Evolutionary conservation across 2,329 filamentous ascomycete genomes (phyloP).

Genomic region (Fusarium nisikadoi): DNA sequence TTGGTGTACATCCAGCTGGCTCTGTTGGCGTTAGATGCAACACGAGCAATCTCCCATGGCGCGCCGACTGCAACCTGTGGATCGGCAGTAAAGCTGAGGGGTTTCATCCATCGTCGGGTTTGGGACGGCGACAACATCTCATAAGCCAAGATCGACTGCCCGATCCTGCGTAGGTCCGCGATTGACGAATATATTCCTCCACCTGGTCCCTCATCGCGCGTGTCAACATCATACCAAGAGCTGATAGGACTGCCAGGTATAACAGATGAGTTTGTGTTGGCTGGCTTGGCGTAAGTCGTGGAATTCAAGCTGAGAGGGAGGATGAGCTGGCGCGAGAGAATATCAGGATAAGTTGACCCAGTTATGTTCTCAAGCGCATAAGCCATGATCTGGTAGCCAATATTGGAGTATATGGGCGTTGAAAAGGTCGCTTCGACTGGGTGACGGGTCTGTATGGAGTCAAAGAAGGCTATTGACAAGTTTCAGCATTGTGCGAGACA

Average conservation of each 20-base stretch:
- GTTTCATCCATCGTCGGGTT: neutral
- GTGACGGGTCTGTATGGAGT: neutral
- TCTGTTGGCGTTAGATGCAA: neutral
- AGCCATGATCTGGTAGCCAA: neutral
- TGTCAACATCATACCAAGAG: neutral
- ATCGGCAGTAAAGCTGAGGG: neutral
- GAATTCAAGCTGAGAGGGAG: neutral
- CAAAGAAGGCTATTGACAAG: neutral
- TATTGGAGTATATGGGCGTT: neutral
- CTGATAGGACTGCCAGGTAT: neutral
- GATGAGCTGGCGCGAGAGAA: neutral
- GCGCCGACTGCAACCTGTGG: neutral
- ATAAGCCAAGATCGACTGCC: neutral
- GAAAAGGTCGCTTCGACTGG: neutral
- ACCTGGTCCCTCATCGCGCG: neutral
- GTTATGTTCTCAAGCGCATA: neutral
- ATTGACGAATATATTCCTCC: neutral
- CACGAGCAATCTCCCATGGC: neutral
- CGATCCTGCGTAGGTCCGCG: neutral
- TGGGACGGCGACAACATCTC: neutral
- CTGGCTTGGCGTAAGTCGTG: neutral
- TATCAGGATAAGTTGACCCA: neutral
- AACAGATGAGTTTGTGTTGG: neutral
- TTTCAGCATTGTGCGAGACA: fast-evolving
- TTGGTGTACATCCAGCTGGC: neutral